Evolutionary conservation across 306 rosid species (phyloP).

Genomic region (Spatholobus suberectus): DNA sequence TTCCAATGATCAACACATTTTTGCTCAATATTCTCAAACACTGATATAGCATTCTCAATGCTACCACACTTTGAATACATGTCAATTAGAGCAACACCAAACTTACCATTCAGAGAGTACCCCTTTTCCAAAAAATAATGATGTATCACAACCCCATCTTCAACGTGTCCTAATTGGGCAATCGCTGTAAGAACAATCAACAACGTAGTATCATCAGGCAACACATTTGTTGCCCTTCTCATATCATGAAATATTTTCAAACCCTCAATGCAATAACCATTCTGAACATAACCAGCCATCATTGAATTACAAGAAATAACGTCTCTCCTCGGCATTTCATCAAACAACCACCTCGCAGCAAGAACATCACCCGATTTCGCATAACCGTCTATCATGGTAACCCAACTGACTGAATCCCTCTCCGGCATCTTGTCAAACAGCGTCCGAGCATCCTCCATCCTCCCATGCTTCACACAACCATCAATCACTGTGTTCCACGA

Average conservation of each 20-base stretch:
- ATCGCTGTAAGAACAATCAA: conserved; percentile 68
- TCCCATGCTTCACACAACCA: conserved; percentile 69
- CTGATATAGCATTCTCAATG: conserved; percentile 59
- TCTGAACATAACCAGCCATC: conserved; percentile 78
- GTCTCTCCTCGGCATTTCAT: conserved; percentile 65
- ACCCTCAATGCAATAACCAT: conserved; percentile 66
- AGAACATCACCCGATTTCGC: conserved; percentile 56
- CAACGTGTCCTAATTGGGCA: conserved; percentile 63
- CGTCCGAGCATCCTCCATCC: conserved; percentile 57
- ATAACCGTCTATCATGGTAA: conserved; percentile 73
- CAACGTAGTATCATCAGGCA: conserved; percentile 63
- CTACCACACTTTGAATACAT: conserved; percentile 88
- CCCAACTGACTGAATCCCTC: conserved; percentile 73
- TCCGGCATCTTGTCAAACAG: conserved; percentile 61
- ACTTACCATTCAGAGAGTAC: conserved; percentile 54
- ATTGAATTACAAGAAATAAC: conserved; percentile 69
- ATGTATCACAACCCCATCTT: conserved; percentile 59
- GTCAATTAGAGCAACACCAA: conserved; percentile 73
- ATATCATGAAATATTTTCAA: conserved; percentile 67
- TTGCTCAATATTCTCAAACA: conserved; percentile 57
- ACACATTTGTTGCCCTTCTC: conserved; percentile 39
- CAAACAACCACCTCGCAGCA: conserved; percentile 67
- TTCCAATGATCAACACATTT: conserved; percentile 83
- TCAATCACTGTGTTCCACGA: conserved; percentile 84
- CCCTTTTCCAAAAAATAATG: conserved; percentile 54